Evolutionary conservation across 73 alveolate genomes (phyloP).

Genomic region (Diophrys appendiculata): DNA sequence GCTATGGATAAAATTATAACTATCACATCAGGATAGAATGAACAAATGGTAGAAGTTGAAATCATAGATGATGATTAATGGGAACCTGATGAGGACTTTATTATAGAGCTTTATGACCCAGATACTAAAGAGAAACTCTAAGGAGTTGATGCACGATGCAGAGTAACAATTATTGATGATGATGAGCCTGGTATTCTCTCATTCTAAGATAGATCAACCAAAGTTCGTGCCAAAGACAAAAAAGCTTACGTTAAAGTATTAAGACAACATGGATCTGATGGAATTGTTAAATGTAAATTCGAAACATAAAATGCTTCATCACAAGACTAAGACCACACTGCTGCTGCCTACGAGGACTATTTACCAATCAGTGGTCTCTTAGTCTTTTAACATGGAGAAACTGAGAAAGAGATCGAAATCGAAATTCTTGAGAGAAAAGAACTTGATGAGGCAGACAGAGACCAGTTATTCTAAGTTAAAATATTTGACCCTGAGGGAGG

Average conservation of each 20-base stretch:
- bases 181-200: conserved; percentile 61
- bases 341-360: conserved; percentile 26
- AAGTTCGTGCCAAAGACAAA: conserved; percentile 24
- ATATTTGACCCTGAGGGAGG: conserved; percentile 57
- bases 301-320: conserved; percentile 8
- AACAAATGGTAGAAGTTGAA: conserved; percentile 14
- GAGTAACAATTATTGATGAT: conserved; percentile 64
- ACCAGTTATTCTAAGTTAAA: conserved; percentile 35
- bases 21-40: conserved; percentile 19
- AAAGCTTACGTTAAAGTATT: conserved; percentile 6
- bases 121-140: conserved; percentile 18
- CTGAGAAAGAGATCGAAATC: conserved; percentile 19
- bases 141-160: conserved; percentile 46
- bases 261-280: conserved; percentile 55
- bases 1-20: conserved; percentile 17
- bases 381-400: conserved; percentile 50
- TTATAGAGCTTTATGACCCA: conserved; percentile 41
- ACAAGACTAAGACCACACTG: conserved; percentile 29
- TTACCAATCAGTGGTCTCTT: conserved; percentile 29
- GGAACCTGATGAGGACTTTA: conserved; percentile 68
- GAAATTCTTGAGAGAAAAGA: conserved; percentile 31
- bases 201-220: conserved; percentile 9
- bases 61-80: conserved; percentile 58
- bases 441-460: conserved; percentile 20
- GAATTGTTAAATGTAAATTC: conserved; percentile 22